phyloP scores from a whole-genome alignment of 192 early-diverging fungal genomes.

The Coemansia reversa region DNA sequence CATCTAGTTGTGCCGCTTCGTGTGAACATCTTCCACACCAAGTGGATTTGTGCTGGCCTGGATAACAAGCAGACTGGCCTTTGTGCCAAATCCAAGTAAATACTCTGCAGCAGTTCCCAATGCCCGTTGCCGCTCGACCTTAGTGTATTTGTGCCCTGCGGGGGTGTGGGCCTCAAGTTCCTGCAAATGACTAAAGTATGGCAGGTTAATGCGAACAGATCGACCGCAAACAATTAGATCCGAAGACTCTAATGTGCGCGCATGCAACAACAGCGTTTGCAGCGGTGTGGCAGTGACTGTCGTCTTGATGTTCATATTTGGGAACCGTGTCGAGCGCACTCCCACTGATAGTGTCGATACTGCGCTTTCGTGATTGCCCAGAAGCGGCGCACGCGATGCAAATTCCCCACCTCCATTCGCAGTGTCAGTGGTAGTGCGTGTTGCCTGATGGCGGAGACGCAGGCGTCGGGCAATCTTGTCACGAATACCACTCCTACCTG shows the following conservation, averaged over 20 bases:
- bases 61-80: constrained; percentile 53
- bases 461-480: constrained; percentile 33
- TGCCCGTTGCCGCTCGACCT: constrained; percentile 29
- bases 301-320: constrained; percentile 41
- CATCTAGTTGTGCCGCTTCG: neutral
- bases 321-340: constrained; percentile 24
- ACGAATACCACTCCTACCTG: constrained; percentile 18
- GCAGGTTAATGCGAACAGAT: constrained; percentile 20
- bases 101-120: constrained; percentile 47
- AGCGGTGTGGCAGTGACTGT: constrained; percentile 42
- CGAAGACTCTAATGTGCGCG: constrained; percentile 16
- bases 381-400: constrained; percentile 1
- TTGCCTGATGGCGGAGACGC: constrained; percentile 23
- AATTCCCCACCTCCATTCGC: neutral
- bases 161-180: constrained; percentile 19
- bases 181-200: constrained; percentile 30
- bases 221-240: constrained; percentile 48
- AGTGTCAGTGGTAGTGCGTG: constrained; percentile 7
- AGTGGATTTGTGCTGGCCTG: constrained; percentile 32
- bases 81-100: constrained; percentile 44
- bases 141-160: constrained; percentile 27
- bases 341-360: constrained; percentile 15
- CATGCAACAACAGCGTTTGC: constrained; percentile 36
- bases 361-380: neutral
- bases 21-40: neutral